These are phyloP conservation scores for Saturnispora bothae DNA, from an alignment of 805 yeast genomes.

Conservation along the genomic window DNA sequence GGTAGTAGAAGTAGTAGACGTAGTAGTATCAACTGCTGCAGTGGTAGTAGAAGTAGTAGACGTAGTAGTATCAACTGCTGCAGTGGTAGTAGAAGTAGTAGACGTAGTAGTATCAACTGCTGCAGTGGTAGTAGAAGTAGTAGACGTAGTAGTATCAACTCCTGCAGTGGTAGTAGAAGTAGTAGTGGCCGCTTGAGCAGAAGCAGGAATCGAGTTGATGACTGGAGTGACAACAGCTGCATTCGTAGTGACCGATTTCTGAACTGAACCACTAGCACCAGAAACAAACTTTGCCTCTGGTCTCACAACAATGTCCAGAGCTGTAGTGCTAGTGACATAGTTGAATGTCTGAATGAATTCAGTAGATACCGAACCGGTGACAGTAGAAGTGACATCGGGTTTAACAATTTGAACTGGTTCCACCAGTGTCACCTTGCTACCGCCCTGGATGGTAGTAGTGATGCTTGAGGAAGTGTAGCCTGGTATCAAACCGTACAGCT, in stretches of 20 bases:
- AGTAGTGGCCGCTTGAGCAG: background rate
- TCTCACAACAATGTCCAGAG: too few relatives aligned
- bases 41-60: background rate
- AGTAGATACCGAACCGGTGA: background rate
- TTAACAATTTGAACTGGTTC: conserved; percentile 1
- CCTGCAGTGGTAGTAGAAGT: background rate
- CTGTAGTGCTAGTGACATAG: too few relatives aligned
- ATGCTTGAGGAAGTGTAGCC: background rate
- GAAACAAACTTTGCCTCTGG: too few relatives aligned
- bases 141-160: background rate
- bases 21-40: background rate
- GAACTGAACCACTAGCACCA: too few relatives aligned
- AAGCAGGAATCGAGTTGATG: background rate
- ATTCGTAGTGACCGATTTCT: too few relatives aligned
- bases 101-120: background rate
- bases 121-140: background rate
- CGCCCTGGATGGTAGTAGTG: background rate
- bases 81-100: background rate
- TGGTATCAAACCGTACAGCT: background rate
- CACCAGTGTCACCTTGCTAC: background rate
- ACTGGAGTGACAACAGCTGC: too few relatives aligned
- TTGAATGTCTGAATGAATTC: conserved; percentile 1
- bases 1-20: background rate
- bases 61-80: background rate
- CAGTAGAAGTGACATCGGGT: conserved; percentile 1